Base-by-base conservation (phyloP, 441 rosid species). In the Arabidopsis lyrata region DNA sequence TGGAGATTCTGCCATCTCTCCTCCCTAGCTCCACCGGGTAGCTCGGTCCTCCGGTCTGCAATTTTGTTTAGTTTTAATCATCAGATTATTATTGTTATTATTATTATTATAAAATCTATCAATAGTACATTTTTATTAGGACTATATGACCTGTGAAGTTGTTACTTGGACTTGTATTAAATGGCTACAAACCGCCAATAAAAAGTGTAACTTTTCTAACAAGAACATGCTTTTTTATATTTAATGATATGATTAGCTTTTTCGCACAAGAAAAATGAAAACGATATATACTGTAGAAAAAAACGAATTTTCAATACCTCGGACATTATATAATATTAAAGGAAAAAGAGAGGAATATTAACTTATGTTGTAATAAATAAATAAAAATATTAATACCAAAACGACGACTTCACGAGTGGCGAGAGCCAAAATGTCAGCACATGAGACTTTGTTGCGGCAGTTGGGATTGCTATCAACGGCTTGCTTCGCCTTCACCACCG, bases 21-120 rank as follows among this genome's bases (percentile, higher is more conserved):
- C 93, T 83, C 52, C 93, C 93, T 67, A 88, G 74, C 77, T 88
- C 93, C 27, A 86, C 91, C 31, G 77, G 55, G 73, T 86, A 88
- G 55, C 47, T 80, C 2, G 93, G 91, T 29, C 93, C 90, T 63
- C 93, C 91, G n/a, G 87, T 62, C 93, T 88, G 27, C 74, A 66
- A 41, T 48, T 62, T 31, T 0, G 29, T 58, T 48, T 54, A 31
- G 16, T 66, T 12, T 66, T 50, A 18, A 3, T 4, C 3, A 48
- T 41, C 14, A 8, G 15, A 36, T 49, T 38, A 48, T n/a, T n/a
- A n/a, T n/a, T n/a, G n/a, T n/a, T 27, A 8, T 60, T 39, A n/a
- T 14, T 54, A 20, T n/a, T 20, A 20, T 27, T 27, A 22, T 22
- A 22, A 22, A 38, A 34, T 20, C 1, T 48, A 22, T 16, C 44